Evolutionary conservation across 179 eudicot genomes (phyloP), one percentile per base, ranked within the genome.

Genomic region (Corrigiola litoralis): DNA sequence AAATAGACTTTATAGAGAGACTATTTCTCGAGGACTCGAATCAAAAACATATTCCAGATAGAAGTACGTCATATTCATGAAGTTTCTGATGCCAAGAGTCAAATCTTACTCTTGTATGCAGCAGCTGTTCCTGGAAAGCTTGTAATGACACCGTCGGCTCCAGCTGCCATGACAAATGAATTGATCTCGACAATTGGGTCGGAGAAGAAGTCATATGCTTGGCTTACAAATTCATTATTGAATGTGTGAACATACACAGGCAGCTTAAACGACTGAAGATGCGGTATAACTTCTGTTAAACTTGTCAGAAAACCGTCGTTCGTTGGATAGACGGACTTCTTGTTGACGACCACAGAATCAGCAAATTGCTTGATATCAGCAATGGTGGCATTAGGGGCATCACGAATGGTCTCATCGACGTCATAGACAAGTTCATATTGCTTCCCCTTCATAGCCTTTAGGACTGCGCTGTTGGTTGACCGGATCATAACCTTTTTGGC

Each of bases 51-150:
- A 14, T 11, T 4, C 21, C n/a, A 54, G 9, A 5, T 31, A 17
- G 1, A 29, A 28, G 4, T 4, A 14, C 5, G 24, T 46, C 18
- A 7, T 46, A 31, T 12, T 28, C 21, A 27, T 23, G 36, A 7
- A 1, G 8, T 48, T 13, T 14, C 34, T 25, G 42, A n/a, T n/a
- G n/a, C n/a, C n/a, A 48, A 70, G 4, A 53, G 51, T 59, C 5
- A 24, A 60, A 18, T 17, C 98, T 84, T 81, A 94, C 97, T 88
- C 82, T 67, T 86, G 85, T 84, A 94, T 60, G 57, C 72, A 61
- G 69, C 79, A 29, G 87, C 96, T 4, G 99, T 80, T 65, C 72
- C 69, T 1, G 97, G 97, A 68, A 73, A 94, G 18, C 88, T 97
- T 4, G 99, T 80, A 34, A 94, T 72, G 41, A 94, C 37, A 20